A percentile compares a stretch with the other conserved stretches of the same genome.
Evolutionary conservation across 441 rosid genomes (phyloP).

Genomic region (Erysimum cheiri): DNA sequence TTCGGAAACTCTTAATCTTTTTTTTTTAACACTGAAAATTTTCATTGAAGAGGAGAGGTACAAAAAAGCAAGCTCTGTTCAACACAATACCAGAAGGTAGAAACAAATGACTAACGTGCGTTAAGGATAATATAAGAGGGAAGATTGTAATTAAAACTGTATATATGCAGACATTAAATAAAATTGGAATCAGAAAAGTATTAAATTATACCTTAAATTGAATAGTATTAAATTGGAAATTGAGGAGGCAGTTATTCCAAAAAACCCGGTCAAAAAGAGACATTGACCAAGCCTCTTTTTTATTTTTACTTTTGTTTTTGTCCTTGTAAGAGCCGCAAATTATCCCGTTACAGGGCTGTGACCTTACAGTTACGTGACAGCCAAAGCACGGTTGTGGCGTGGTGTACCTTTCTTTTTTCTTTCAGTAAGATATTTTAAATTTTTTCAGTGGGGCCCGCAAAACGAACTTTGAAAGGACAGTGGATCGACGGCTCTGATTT

Average conservation of each 20-base stretch:
- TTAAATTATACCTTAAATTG: conserved; percentile 38
- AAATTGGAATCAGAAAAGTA: conserved; percentile 31
- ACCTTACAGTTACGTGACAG: conserved; percentile 33
- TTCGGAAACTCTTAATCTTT: not conserved
- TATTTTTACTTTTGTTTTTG: not conserved
- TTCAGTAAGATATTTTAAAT: conserved; percentile 23
- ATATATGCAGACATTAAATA: not conserved
- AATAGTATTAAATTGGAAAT: conserved; percentile 38
- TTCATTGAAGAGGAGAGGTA: no score
- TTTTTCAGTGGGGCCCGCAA: conserved; percentile 36
- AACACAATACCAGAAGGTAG: no score
- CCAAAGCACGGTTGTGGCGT: conserved; percentile 42
- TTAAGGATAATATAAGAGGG: not conserved
- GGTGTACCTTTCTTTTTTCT: conserved; percentile 25
- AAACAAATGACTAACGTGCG: conserved; percentile 22
- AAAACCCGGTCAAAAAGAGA: conserved; percentile 41
- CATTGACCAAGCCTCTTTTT: conserved; percentile 37
- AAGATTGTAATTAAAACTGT: not conserved
- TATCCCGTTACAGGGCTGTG: conserved; percentile 37
- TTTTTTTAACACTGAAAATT: no score
- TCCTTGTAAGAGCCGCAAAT: conserved; percentile 33
- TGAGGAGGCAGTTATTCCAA: conserved; percentile 38
- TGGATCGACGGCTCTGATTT: conserved; percentile 45
- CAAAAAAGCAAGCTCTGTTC: no score
- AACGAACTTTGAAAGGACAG: conserved; percentile 39